Evolutionary conservation across 2,329 filamentous ascomycete genomes (phyloP), one percentile per base, ranked within the genome.

Genomic region (Clathrospora elynae): DNA sequence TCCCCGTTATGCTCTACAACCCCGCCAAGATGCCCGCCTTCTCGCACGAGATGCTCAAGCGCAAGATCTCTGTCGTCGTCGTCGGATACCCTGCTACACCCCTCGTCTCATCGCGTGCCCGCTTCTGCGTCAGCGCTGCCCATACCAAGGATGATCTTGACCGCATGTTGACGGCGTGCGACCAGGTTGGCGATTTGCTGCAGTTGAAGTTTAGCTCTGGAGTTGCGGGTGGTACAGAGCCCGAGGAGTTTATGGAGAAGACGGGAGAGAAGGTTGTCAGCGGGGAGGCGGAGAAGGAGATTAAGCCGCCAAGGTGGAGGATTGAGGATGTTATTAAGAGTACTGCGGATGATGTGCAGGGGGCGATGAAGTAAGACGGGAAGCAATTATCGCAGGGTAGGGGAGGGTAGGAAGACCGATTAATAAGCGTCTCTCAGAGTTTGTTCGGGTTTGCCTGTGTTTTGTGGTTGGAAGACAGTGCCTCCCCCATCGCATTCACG

Each of bases 61-160:
- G 93, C 66, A 97, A 96, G 73, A 97, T 99, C 59, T 93, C 92
- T 0, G 89, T 97, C 36, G 93, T 99, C 25, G 89, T 99, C 31
- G 93, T 99, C 49, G 93, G 92, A 37, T 99, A 99, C 68, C 93
- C 93, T 5, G 93, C 92, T 6, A 99, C 93, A 2, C 93, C 93
- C 1, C 81, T 99, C 31, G 95, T 97, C 59, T 95, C 88, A 50
- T 96, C 92, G 13, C 87, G 93, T 53, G 93, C 90, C 35, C 87
- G 93, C 33, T 96, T 99, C 82, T 99, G 93, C 68, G 84, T 99
- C 38, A 96, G 90, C 3, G 85, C 93, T 2, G 90, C 93, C 1
- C 93, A 99, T 77, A 99, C 95, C 73, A 99, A 99, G 77, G 93
- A 99, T 35, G 93, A 99, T 68, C 81, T 99, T 61, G 93, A 99